phyloP scores from a whole-genome alignment of 306 rosid species.

The Glycyrrhiza uralensis region DNA sequence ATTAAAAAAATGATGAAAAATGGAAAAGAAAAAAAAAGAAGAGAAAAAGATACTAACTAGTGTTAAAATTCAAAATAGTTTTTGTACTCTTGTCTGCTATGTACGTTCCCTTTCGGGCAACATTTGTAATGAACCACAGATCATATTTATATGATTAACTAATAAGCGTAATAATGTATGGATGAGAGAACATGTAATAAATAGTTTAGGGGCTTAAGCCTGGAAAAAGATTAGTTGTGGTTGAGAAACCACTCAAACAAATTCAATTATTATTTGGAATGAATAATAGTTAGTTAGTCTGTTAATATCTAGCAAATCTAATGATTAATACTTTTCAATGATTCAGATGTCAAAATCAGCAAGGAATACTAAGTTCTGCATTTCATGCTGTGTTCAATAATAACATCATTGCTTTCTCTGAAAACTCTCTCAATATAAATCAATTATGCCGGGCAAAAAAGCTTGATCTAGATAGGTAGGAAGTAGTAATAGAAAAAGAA shows the following conservation, averaged over 20 bases:
- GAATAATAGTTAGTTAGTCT: constrained; percentile 15
- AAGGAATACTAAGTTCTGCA: constrained; percentile 19
- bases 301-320: constrained; percentile 14
- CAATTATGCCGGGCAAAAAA: neutral
- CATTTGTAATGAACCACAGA: neutral
- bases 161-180: neutral
- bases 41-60: neutral
- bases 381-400: neutral
- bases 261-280: neutral
- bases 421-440: neutral
- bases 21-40: neutral
- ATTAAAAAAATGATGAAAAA: neutral
- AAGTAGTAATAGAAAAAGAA: too few relatives aligned
- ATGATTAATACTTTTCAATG: constrained; percentile 19
- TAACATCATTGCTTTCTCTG: constrained; percentile 14
- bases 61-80: neutral
- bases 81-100: neutral
- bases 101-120: neutral
- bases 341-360: constrained; percentile 26
- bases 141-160: constrained; percentile 9
- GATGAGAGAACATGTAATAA: too few relatives aligned
- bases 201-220: neutral
- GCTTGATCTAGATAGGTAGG: neutral
- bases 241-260: constrained; percentile 4
- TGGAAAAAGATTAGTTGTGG: neutral